A percentile compares a stretch with the other conserved stretches of the same genome.
Evolutionary conservation across 768 basidiomycete species (phyloP).

Genomic region (Mycena vitilis): DNA sequence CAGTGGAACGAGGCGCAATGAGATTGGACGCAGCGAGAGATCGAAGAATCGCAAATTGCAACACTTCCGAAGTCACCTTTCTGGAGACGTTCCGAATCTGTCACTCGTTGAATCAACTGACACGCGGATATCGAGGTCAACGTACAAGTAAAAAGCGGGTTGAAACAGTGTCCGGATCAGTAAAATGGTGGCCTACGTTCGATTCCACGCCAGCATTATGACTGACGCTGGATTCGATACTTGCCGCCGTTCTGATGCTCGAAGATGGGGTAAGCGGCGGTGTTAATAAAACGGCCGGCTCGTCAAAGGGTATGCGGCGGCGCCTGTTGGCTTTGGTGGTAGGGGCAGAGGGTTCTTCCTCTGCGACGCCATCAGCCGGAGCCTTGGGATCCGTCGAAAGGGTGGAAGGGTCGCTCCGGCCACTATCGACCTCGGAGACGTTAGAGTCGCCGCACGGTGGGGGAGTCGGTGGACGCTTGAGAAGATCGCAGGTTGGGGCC

Average conservation of each 20-base stretch:
- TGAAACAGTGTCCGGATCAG: slow-evolving; percentile 42
- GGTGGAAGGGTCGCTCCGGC: neutral
- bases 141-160: slow-evolving; percentile 52
- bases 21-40: slow-evolving; percentile 13
- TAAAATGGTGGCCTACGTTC: slow-evolving; percentile 21
- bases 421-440: slow-evolving; percentile 14
- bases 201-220: slow-evolving; percentile 40
- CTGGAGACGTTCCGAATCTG: slow-evolving; percentile 54
- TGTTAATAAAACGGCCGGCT: slow-evolving; percentile 60
- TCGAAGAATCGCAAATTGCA: slow-evolving; percentile 35
- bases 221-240: slow-evolving; percentile 45
- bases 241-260: slow-evolving; percentile 54
- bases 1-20: neutral
- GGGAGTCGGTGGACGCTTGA: slow-evolving; percentile 51
- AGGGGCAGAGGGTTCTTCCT: slow-evolving; percentile 5
- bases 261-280: slow-evolving; percentile 81
- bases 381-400: slow-evolving; percentile 3
- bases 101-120: neutral
- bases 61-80: slow-evolving; percentile 39
- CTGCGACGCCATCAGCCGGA: slow-evolving; percentile 11
- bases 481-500: slow-evolving; percentile 41
- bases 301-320: slow-evolving; percentile 50
- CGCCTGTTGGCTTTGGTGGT: slow-evolving; percentile 45
- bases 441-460: slow-evolving; percentile 37
- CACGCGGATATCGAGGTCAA: neutral